A percentile compares a stretch with the other conserved stretches of the same genome.
phyloP scores from a whole-genome alignment of 1,139 yeast genomes.

The Kurtzmaniella quercitrusa region DNA sequence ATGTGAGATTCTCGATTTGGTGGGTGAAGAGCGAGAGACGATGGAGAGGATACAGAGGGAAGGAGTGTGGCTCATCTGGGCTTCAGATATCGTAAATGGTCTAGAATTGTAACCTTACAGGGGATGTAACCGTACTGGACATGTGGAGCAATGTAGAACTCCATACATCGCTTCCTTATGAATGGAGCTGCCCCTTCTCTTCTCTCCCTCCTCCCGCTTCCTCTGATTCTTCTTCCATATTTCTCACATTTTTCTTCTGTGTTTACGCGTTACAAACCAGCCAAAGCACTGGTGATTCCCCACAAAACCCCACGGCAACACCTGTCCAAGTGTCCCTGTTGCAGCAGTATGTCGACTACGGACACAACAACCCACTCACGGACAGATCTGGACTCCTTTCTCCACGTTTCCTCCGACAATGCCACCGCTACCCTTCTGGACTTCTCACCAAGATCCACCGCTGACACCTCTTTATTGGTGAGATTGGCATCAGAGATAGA shows the following conservation, averaged over 20 bases:
- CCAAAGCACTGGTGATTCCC: no score
- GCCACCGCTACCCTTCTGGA: slow-evolving; percentile 6
- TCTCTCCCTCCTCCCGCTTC: neutral
- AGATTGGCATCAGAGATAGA: slow-evolving; percentile 19
- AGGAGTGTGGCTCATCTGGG: no score
- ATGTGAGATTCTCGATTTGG: no score
- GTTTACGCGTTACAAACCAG: neutral
- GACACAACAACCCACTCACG: slow-evolving; percentile 10
- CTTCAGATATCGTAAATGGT: no score
- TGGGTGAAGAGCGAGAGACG: no score
- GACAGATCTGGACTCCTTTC: slow-evolving; percentile 7
- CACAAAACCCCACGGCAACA: neutral
- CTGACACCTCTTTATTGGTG: slow-evolving; percentile 13
- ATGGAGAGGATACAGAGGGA: no score
- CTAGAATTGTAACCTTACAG: no score
- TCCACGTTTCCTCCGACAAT: slow-evolving; percentile 5
- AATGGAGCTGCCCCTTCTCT: no score
- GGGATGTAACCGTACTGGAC: no score
- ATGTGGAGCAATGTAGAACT: no score
- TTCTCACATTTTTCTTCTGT: neutral
- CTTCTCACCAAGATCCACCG: slow-evolving; percentile 3
- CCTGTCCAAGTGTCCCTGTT: neutral
- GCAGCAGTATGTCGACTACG: slow-evolving; percentile 8
- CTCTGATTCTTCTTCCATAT: neutral
- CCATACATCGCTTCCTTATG: no score